Base-by-base conservation (phyloP, 805 yeast genomes). In the Priceomyces castillae region DNA sequence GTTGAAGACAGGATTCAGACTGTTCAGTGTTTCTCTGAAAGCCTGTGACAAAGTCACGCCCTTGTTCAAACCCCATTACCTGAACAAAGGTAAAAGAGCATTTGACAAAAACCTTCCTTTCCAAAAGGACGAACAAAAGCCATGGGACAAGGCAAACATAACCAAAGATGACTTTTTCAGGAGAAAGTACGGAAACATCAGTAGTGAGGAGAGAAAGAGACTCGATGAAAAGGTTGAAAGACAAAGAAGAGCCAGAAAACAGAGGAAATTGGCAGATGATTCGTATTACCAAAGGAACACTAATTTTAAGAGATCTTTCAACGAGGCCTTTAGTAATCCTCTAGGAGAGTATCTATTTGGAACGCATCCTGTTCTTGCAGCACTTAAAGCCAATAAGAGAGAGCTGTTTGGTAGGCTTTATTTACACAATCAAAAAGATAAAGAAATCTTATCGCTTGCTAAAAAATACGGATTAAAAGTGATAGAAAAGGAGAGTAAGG, bases 291-390 rank as follows among this genome's bases (percentile, higher is more conserved):
- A 40, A 10, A 41, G 45, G 40, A 3, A 34, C 7, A 22, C 11
- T 14, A 26, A 20, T 15, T 11, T 23, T n/a, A 31, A 23, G 35
- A 31, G 20, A 33, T 30, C 37, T 6, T 22, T 22, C 25, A 22
- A 22, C 25, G 40, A 31, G 17, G 48, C 46, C 4, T 42, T 46
- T 18, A 39, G 50, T 50, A 73, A 75, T 41, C 82, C 85, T 0
- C 57, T 80, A 28, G 62, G 74, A 39, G 96, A 89, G 56, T 84
- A 82, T 56, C 63, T 89, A 2, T 88, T 75, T 56, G 97, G 97
- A 7, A 80, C 84, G 0, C 82, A 85, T 43, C 68, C 95, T 0
- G 92, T 90, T 2, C 50, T 74, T 12, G 84, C 95, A 1, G 95
- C 89, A 0, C 65, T 90, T 45, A 58, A 64, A 16, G 76, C 82